These are phyloP conservation scores for Plectosphaerella plurivora DNA, from an alignment of 2,329 filamentous ascomycete species.

Conservation along the genomic window DNA sequence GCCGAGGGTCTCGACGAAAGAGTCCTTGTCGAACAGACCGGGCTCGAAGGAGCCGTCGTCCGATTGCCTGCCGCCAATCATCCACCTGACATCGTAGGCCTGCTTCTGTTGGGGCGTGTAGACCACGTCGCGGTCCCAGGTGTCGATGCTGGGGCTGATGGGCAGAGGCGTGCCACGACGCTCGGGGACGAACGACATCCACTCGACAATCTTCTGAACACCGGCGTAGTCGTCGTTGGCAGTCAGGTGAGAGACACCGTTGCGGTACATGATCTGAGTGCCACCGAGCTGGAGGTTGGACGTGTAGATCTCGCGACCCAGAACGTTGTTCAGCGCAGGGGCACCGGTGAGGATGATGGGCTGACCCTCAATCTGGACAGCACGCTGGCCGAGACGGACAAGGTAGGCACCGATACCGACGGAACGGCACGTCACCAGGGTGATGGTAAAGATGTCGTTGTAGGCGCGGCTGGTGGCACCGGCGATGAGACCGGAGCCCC, in stretches of 20 bases:
- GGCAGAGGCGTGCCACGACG: slow-evolving; percentile 90
- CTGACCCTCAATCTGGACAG: slow-evolving; percentile 97
- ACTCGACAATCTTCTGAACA: slow-evolving; percentile 95
- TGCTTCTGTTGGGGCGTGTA: slow-evolving; percentile 81
- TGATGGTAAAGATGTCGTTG: slow-evolving; percentile 98
- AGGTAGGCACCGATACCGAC: slow-evolving; percentile 99
- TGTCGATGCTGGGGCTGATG: slow-evolving; percentile 79
- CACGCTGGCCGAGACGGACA: slow-evolving; percentile 95
- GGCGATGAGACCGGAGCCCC: slow-evolving; percentile 95
- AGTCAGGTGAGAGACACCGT: slow-evolving; percentile 98
- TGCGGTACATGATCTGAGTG: slow-evolving; percentile 99
- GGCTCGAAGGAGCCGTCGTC: slow-evolving; percentile 73
- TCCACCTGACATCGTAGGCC: slow-evolving; percentile 87
- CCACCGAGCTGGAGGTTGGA: slow-evolving; percentile 98
- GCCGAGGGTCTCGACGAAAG: slow-evolving; percentile 93
- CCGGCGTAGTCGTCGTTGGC: slow-evolving; percentile 96
- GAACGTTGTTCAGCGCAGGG: slow-evolving; percentile 93
- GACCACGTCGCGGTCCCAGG: slow-evolving; percentile 87
- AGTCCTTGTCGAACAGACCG: slow-evolving; percentile 94
- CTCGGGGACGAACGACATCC: slow-evolving; percentile 96
- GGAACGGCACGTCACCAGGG: slow-evolving; percentile 93
- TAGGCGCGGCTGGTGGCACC: slow-evolving; percentile 96
- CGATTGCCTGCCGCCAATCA: slow-evolving; percentile 84
- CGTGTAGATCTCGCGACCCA: slow-evolving; percentile 97
- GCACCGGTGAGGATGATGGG: slow-evolving; percentile 98